Conservation (phyloP, 2,329 filamentous ascomycete genomes). For the Calonectria pteridis region DNA sequence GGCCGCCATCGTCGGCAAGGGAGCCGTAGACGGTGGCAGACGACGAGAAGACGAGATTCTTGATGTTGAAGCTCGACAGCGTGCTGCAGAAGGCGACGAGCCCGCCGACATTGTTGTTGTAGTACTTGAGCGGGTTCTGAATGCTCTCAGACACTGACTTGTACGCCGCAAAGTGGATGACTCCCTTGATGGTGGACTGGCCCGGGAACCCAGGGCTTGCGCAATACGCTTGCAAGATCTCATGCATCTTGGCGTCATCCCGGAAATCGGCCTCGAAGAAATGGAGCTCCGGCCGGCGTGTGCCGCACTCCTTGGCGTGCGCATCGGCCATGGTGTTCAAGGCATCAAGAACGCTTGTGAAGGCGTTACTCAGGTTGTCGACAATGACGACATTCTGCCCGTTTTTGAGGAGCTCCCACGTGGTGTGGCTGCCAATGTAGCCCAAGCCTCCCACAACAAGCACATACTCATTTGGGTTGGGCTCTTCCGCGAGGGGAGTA, state of each 20-base stretch:
- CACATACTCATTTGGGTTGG: constrained; percentile 41
- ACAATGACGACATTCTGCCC: constrained; percentile 66
- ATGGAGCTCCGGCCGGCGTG: constrained; percentile 44
- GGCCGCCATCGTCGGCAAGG: constrained; percentile 61
- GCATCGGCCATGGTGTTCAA: constrained; percentile 35
- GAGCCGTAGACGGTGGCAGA: constrained; percentile 75
- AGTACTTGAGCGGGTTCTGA: constrained; percentile 70
- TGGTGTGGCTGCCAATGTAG: constrained; percentile 68
- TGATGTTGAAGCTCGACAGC: constrained; percentile 70
- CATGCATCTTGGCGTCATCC: constrained; percentile 48
- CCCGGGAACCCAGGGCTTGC: constrained; percentile 24
- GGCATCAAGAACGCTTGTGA: constrained; percentile 47
- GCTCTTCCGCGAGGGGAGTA: constrained; percentile 22
- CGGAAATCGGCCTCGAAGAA: constrained; percentile 54
- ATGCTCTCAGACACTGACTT: constrained; percentile 76
- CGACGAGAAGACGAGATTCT: constrained; percentile 75
- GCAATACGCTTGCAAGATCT: constrained; percentile 49
- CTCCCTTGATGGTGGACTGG: constrained; percentile 53
- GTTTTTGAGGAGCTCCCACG: constrained; percentile 64
- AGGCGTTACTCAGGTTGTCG: constrained; percentile 60
- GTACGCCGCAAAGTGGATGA: constrained; percentile 78
- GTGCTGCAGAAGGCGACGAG: constrained; percentile 70
- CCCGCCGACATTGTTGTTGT: constrained; percentile 75
- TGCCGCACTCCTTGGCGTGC: constrained; percentile 30
- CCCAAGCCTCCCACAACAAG: constrained; percentile 66